These are phyloP conservation scores for Cryphonectria japonica DNA, from an alignment of 2,329 filamentous ascomycete species.

Conservation along the genomic window DNA sequence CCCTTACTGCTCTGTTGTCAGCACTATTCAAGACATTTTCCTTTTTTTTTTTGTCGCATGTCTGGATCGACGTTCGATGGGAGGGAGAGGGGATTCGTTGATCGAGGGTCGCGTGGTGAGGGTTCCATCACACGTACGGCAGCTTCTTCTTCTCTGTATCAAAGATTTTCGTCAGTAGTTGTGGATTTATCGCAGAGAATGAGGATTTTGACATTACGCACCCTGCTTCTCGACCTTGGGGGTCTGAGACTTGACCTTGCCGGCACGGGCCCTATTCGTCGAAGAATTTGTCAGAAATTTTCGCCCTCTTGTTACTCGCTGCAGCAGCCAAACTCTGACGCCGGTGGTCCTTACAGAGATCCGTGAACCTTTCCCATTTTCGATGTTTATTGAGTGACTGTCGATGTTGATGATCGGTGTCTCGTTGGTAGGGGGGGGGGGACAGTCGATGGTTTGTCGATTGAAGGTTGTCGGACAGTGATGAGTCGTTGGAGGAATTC, in stretches of 20 bases:
- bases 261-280: constrained; percentile 44
- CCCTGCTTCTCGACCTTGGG: constrained; percentile 61
- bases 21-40: background rate
- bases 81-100: background rate
- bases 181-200: background rate
- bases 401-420: constrained; percentile 26
- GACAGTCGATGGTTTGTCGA: constrained; percentile 21
- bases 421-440: constrained; percentile 16
- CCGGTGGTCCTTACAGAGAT: constrained; percentile 66
- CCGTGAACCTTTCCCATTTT: constrained; percentile 92
- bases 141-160: constrained; percentile 31
- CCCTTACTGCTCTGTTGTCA: constrained; percentile 62
- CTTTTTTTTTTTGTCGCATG: background rate
- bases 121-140: constrained; percentile 26
- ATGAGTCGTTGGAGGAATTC: constrained; percentile 29
- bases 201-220: constrained; percentile 19
- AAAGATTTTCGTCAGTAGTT: constrained; percentile 16
- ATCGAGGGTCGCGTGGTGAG: constrained; percentile 7
- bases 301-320: constrained; percentile 36
- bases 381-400: constrained; percentile 22
- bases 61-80: background rate
- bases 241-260: constrained; percentile 95
- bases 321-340: constrained; percentile 36
- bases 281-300: constrained; percentile 24
- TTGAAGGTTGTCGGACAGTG: constrained; percentile 26